Evolutionary conservation across 2,329 filamentous ascomycete genomes (phyloP), one percentile per base, ranked within the genome.

Genomic region (Aspergillus aculeatus): DNA sequence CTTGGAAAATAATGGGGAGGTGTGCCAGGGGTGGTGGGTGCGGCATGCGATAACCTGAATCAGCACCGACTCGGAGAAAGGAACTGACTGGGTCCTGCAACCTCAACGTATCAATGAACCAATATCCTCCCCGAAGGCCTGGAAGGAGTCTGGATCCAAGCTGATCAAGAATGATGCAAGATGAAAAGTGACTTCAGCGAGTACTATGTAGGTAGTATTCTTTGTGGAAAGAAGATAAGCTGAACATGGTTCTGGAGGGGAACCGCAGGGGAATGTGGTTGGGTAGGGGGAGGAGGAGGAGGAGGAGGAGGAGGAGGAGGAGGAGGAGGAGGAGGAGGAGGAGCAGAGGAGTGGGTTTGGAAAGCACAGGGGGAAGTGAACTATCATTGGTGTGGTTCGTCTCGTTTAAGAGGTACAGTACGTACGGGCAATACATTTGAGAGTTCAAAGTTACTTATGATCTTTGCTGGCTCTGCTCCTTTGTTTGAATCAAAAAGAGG

Each of bases 31-130:
- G 21, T 35, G 50, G 24, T 29, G 26, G 26, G 26, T 29, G 26
- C 26, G 26, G 26, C 26, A 29, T 29, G 26, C 26, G 26, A 29
- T 29, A 29, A 23, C 23, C 23, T 23, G 23, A 23, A 29, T 9
- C 26, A 29, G 26, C 26, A 29, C 2, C 7, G 26, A 29, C 3
- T 9, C 2, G 3, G 26, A 29, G 26, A 29, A 29, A 10, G 51
- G 51, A 23, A 24, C 26, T 12, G 48, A 29, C 38, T 50, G 35
- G 55, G 55, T n/a, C 57, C 57, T 59, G 57, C 50, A 58, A 57
- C 52, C 50, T 64, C 65, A 62, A 56, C 52, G 57, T 59, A 31
- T 59, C 52, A 59, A 53, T 56, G 32, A 23, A 44, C 29, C 52
- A 38, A 35, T 32, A 32, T 29, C 21, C 41, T 53, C 21, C 21